These are phyloP conservation scores for Epichloe glyceriae DNA, from an alignment of 2,329 filamentous ascomycete species.

Conservation along the genomic window DNA sequence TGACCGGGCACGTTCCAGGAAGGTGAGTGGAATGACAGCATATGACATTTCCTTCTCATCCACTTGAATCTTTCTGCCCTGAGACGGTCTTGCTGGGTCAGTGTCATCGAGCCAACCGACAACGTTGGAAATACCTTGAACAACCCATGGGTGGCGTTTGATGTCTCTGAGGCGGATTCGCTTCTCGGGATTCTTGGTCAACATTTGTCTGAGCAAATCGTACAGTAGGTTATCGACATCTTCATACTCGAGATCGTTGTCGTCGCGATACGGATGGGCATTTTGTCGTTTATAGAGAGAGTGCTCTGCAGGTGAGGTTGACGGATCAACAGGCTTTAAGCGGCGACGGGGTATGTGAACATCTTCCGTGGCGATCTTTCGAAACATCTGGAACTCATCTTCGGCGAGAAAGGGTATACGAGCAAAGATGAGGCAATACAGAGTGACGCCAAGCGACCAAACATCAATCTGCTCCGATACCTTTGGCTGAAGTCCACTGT, in stretches of 20 bases:
- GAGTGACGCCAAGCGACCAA: constrained; percentile 90
- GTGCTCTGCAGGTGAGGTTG: constrained; percentile 40
- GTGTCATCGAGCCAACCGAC: constrained; percentile 86
- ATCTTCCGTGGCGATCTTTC: constrained; percentile 82
- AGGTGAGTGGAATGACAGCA: constrained; percentile 79
- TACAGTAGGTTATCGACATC: constrained; percentile 67
- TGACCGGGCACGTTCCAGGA: constrained; percentile 73
- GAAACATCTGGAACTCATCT: constrained; percentile 85
- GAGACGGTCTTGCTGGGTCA: constrained; percentile 64
- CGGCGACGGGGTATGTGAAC: constrained; percentile 75
- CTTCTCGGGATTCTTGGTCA: constrained; percentile 79
- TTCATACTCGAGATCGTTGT: constrained; percentile 73
- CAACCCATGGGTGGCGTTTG: constrained; percentile 87
- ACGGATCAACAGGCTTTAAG: constrained; percentile 59
- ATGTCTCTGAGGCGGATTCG: constrained; percentile 85
- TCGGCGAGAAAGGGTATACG: constrained; percentile 87
- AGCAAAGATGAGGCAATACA: constrained; percentile 91
- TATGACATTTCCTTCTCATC: constrained; percentile 80
- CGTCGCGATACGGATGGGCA: constrained; percentile 56
- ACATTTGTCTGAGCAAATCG: constrained; percentile 65
- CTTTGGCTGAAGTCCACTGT: constrained; percentile 54
- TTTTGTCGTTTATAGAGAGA: constrained; percentile 46
- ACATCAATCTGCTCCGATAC: constrained; percentile 92
- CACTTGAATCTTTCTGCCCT: constrained; percentile 80
- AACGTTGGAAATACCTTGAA: constrained; percentile 62